These are phyloP conservation scores for Senna tora DNA, from an alignment of 306 rosid genomes.

Conservation along the genomic window DNA sequence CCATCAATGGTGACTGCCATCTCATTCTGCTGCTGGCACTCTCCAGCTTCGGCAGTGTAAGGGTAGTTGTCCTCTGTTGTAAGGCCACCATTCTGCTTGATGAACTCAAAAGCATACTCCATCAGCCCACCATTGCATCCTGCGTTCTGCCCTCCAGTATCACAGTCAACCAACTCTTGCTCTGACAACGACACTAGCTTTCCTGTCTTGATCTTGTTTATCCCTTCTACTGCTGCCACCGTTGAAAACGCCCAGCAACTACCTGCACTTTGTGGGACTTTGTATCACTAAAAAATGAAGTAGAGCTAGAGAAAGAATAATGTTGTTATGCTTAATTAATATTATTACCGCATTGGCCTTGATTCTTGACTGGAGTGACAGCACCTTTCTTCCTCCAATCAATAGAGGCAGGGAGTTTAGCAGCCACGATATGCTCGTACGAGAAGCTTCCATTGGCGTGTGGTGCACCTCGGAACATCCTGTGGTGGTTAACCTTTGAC, in stretches of 20 bases:
- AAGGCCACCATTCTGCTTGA: conserved; percentile 50
- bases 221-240: conserved; percentile 56
- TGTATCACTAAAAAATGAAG: too few relatives aligned
- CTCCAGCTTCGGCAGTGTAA: conserved; percentile 46
- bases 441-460: conserved; percentile 40
- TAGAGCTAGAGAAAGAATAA: too few relatives aligned
- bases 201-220: conserved; percentile 51
- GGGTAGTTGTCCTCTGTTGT: conserved; percentile 51
- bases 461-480: conserved; percentile 48
- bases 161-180: conserved; percentile 61
- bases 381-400: conserved; percentile 67
- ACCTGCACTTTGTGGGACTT: too few relatives aligned
- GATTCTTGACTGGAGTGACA: conserved; percentile 51
- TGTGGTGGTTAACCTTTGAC: conserved; percentile 52
- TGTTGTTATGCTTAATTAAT: too few relatives aligned
- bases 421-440: conserved; percentile 44
- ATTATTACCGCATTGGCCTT: conserved; percentile 59
- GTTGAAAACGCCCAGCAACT: conserved; percentile 70
- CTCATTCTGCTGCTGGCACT: conserved; percentile 47
- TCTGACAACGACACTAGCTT: conserved; percentile 55
- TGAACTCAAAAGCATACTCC: conserved; percentile 55
- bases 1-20: conserved; percentile 57
- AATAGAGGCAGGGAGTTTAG: conserved; percentile 38
- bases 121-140: conserved; percentile 64
- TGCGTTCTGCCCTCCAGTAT: conserved; percentile 33